Evolutionary conservation across 139 green algal species (phyloP).

Genomic region (Closterium sp.): DNA sequence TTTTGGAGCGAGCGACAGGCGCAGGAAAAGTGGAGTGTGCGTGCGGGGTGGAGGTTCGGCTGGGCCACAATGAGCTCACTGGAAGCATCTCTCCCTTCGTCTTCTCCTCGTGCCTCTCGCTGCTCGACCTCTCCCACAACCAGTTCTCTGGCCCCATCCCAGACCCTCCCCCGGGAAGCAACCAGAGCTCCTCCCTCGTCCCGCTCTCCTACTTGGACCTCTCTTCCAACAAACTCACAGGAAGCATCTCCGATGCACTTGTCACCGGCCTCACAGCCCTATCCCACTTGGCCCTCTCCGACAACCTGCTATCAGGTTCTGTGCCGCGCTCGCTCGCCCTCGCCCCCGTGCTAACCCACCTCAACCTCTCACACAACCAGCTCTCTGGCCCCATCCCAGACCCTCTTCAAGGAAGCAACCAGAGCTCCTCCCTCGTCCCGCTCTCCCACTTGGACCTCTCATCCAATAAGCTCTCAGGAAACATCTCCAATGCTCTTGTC

Average conservation of each 20-base stretch:
- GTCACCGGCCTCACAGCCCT: background rate
- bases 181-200: background rate
- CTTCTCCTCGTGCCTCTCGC: background rate
- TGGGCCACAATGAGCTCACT: background rate
- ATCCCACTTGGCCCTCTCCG: background rate
- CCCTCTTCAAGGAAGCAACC: background rate
- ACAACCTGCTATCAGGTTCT: too few relatives aligned
- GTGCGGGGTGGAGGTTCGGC: background rate
- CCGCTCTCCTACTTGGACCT: background rate
- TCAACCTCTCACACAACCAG: constrained; percentile 28
- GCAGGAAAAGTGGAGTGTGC: background rate
- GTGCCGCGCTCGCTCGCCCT: too few relatives aligned
- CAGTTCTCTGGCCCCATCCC: constrained; percentile 26
- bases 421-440: background rate
- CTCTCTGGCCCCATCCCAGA: constrained; percentile 22
- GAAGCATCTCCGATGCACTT: background rate
- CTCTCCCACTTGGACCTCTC: background rate
- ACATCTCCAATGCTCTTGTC: background rate
- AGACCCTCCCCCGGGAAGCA: background rate
- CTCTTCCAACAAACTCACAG: background rate
- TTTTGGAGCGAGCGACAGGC: background rate
- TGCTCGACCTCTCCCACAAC: constrained; percentile 36
- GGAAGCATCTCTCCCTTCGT: background rate
- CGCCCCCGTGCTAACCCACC: too few relatives aligned
- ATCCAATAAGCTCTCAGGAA: background rate